Percentiles rank a stretch among this genome's conserved stretches.
Evolutionary conservation across 129 eudicot species (phyloP).

Genomic region (Ambrosia artemisiifolia): DNA sequence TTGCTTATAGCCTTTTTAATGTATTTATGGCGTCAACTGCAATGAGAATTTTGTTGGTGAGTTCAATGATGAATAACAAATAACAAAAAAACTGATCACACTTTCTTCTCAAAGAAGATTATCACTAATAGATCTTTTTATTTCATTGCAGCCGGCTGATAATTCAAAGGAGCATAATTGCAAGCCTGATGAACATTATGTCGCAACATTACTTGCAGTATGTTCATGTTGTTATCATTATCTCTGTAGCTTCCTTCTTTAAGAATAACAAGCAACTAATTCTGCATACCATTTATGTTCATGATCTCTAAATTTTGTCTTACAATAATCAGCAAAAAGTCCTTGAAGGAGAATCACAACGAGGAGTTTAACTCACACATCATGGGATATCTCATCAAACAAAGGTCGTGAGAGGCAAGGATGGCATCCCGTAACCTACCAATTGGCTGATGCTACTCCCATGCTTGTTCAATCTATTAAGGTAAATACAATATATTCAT

Average conservation of each 20-base stretch:
- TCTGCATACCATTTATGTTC: not conserved
- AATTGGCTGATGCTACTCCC: constrained; percentile 83
- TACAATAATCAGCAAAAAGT: constrained; percentile 55
- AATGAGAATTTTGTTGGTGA: not conserved
- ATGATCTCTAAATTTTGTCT: not conserved
- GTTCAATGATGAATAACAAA: not conserved
- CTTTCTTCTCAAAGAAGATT: not conserved
- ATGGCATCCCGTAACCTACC: constrained; percentile 95
- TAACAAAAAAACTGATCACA: not conserved
- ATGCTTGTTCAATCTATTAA: constrained; percentile 72
- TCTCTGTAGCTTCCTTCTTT: constrained; percentile 1
- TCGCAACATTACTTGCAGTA: constrained; percentile 80
- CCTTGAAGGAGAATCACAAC: constrained; percentile 83
- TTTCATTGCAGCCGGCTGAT: constrained; percentile 64
- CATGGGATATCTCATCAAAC: constrained; percentile 79
- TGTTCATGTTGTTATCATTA: constrained; percentile 32
- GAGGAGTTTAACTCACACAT: constrained; percentile 75
- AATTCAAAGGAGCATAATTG: constrained; percentile 84
- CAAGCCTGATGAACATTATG: constrained; percentile 98
- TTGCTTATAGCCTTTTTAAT: not conserved
- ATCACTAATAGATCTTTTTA: not conserved
- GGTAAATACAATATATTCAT: constrained; percentile 34
- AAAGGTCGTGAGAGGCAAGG: constrained; percentile 75
- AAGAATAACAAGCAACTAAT: not conserved
- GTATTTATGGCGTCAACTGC: not conserved